Conservation (phyloP, 768 basidiomycete genomes). For the Mycena floridula region DNA sequence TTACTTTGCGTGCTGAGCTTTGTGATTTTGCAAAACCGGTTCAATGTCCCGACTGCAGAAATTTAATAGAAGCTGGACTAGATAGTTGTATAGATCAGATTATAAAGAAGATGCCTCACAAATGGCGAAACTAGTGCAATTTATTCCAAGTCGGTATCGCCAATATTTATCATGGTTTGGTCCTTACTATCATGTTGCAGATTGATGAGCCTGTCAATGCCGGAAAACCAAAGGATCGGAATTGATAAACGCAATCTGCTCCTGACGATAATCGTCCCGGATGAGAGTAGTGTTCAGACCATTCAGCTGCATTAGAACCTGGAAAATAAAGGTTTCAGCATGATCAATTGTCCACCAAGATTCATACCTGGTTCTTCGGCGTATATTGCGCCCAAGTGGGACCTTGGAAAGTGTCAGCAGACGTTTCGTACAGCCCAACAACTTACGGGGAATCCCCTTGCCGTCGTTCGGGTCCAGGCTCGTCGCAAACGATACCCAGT, state of each 20-base stretch:
- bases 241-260: conserved; percentile 22
- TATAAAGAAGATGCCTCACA: too few relatives aligned
- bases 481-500: conserved; percentile 26
- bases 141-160: too few relatives aligned
- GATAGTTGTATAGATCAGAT: too few relatives aligned
- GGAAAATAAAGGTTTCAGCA: background rate
- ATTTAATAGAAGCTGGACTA: too few relatives aligned
- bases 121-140: too few relatives aligned
- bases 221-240: conserved; percentile 17
- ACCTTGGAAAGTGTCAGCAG: background rate
- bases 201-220: conserved; percentile 15
- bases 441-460: conserved; percentile 15
- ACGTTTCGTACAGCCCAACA: background rate
- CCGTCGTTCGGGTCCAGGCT: conserved; percentile 25
- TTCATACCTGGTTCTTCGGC: conserved; percentile 2
- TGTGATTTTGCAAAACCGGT: too few relatives aligned
- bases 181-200: too few relatives aligned
- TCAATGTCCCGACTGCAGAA: too few relatives aligned
- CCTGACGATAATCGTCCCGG: conserved; percentile 19
- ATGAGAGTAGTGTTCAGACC: conserved; percentile 19
- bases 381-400: conserved; percentile 8
- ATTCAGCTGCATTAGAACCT: conserved; percentile 22
- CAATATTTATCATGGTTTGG: too few relatives aligned
- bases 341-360: background rate
- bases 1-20: too few relatives aligned